Base-by-base conservation (phyloP, 768 basidiomycete species). In the Sarcomyxa edulis region DNA sequence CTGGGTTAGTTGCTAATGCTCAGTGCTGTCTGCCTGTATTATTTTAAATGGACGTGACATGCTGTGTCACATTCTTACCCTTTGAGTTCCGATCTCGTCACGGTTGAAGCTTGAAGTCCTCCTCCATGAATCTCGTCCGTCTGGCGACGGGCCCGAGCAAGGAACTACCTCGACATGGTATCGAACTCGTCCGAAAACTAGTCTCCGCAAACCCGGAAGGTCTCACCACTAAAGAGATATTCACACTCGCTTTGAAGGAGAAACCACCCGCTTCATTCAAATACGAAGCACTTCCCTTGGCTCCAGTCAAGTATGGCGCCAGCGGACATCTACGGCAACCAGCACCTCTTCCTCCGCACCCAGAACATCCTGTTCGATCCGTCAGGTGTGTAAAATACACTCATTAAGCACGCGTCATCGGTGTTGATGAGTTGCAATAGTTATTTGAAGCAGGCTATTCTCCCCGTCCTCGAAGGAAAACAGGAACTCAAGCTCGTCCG, bases 351-450 rank as follows among this genome's bases (percentile, higher is more conserved):
- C 69, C 72, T 11, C 65, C 71, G 4, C 52, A 64, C 35, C 53
- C 66, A 1, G 61, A 66, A 7, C 70, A 80, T 45, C 65, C 68
- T 6, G 56, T 84, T 33, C 68, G 73, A 14, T 84, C 82, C 10
- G 59, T 78, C 39, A 61, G 51, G 81, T 75, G 40, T 32, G 66
- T 59, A 14, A 15, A 12, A 12, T 14, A 24, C 29, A 32, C 7
- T 12, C 28, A 11, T 14, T n/a, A 14, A 10, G 15, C 21, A 11
- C 30, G 15, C 24, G 16, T 14, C 14, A 12, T 36, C 8, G 21
- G 31, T 37, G 22, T 37, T 23, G 11, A n/a, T 23, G 16, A 20
- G 11, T 9, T 40, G n/a, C n/a, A n/a, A n/a, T n/a, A 81, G 80
- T 19, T 81, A 75, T 48, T 55, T 84, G 27, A 83, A 81, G 53